Evolutionary conservation across 225 moss, liverwort and hornwort species (phyloP), one percentile per base, ranked within the genome.

Genomic region (Lunularia cruciata): DNA sequence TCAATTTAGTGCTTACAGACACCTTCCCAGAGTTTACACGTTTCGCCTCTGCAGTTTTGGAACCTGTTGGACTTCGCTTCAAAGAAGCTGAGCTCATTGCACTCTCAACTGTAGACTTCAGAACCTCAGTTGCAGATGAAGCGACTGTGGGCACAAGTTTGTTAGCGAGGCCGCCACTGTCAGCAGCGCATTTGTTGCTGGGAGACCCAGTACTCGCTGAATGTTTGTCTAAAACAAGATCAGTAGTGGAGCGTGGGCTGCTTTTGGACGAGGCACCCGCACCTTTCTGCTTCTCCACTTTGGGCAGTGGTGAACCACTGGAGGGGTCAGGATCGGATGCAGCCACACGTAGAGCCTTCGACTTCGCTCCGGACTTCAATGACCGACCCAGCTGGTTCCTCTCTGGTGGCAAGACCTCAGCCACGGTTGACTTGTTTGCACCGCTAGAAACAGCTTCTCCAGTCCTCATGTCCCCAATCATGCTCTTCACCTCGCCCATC

Each of bases 401-500:
- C 48, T 46, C 71, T 47, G 40, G 75, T 67, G 57, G 30, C 33
- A 60, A 26, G 46, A 51, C 57, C 33, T 60, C 66, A 40, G 53
- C 19, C 6, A 31, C 66, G 28, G 38, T 19, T 18, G 47, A 9
- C 39, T 53, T 75, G 30, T 5, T 53, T 60, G 35, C 37, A 38
- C 25, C 38, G 27, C 10, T 8, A n/a, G 51, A 54, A 27, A 48
- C 27, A 22, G 10, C 51, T 27, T 67, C 70, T 40, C 53, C 71
- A 20, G 60, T 65, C 33, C 49, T 25, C 65, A 71, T 73, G 35
- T 75, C 75, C 37, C 75, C 75, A 40, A 68, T 72, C 60, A 67
- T 68, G 54, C 75, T 75, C 60, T 75, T 79, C 53, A 64, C 75
- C 48, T 79, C 75, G 8, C 56, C 74, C 40, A 79, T 67, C n/a